A percentile compares a stretch with the other conserved stretches of the same genome.
These are phyloP conservation scores for Thuja plicata DNA, from an alignment of 83 land plant genomes.

Conservation along the genomic window DNA sequence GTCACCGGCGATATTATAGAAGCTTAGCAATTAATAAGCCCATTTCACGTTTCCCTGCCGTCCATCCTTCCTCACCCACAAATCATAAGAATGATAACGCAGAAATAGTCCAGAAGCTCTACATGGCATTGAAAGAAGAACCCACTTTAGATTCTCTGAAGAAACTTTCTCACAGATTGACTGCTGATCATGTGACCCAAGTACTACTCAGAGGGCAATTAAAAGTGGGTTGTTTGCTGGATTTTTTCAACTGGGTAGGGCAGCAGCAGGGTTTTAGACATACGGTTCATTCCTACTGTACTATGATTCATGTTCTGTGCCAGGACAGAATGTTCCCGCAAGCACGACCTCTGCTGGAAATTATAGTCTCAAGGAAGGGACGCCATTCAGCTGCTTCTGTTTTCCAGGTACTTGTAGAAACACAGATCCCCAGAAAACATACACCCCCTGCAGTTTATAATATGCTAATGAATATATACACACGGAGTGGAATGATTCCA, in stretches of 20 bases:
- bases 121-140: background rate
- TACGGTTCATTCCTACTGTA: conserved; percentile 7
- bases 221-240: background rate
- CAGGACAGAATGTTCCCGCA: conserved; percentile 8
- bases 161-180: background rate
- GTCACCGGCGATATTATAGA: background rate
- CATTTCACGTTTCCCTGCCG: background rate
- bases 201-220: conserved; percentile 10
- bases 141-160: background rate
- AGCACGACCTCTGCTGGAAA: conserved; percentile 7
- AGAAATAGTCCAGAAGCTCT: background rate
- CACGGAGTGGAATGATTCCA: background rate
- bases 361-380: conserved; percentile 16
- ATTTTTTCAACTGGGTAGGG: conserved; percentile 6
- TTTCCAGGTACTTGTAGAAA: conserved; percentile 8
- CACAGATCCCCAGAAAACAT: background rate
- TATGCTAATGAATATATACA: conserved; percentile 14
- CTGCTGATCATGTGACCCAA: conserved; percentile 13
- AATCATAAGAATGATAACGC: background rate
- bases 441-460: conserved; percentile 15
- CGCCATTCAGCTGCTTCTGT: conserved; percentile 10
- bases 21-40: background rate
- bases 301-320: conserved; percentile 20
- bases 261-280: conserved; percentile 18
- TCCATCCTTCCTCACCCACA: background rate